Evolutionary conservation across 345 rosid species (phyloP).

Genomic region (Arabis hirsuta): DNA sequence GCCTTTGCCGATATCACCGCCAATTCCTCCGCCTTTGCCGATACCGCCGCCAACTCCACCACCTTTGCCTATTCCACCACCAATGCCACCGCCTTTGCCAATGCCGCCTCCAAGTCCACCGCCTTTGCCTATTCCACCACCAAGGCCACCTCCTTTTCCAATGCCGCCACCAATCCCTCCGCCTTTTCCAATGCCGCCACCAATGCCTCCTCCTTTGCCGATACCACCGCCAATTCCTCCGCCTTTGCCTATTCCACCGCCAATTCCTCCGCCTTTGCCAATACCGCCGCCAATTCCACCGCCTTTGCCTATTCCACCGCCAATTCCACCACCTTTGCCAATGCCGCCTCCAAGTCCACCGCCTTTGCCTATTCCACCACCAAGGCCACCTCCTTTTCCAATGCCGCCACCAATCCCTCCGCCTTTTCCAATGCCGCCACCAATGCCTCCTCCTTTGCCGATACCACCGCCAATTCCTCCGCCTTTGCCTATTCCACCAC

Average conservation of each 20-base stretch:
- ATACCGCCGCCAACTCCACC: constrained; percentile 26
- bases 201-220: constrained; percentile 37
- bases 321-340: constrained; percentile 40
- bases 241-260: constrained; percentile 41
- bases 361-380: constrained; percentile 42
- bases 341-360: constrained; percentile 46
- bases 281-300: constrained; percentile 38
- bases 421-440: constrained; percentile 46
- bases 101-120: constrained; percentile 6
- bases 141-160: constrained; percentile 27
- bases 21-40: constrained; percentile 30
- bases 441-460: constrained; percentile 46
- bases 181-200: constrained; percentile 38
- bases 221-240: constrained; percentile 42
- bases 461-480: constrained; percentile 46
- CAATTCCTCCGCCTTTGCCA: constrained; percentile 36
- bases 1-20: constrained; percentile 35
- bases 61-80: constrained; percentile 26
- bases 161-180: constrained; percentile 35
- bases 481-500: constrained; percentile 42
- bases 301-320: constrained; percentile 40
- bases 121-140: constrained; percentile 30
- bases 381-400: constrained; percentile 46
- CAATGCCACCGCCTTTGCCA: constrained; percentile 7
- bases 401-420: constrained; percentile 39